Base-by-base conservation (phyloP, 1,284 basidiomycete genomes). In the Sporisorium scitamineum region DNA sequence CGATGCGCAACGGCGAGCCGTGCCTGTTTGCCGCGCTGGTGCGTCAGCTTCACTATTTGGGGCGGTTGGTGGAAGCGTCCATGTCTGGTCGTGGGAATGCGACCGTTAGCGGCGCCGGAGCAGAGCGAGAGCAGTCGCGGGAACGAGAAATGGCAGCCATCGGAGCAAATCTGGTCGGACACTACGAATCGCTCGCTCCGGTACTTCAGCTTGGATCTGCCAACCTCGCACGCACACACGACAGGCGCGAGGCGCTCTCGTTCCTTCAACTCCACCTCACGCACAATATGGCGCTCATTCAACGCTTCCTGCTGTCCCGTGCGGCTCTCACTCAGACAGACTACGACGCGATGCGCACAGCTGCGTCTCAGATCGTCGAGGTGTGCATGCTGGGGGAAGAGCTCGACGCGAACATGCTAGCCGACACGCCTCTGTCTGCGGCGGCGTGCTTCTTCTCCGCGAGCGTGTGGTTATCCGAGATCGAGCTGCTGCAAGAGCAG, bases 1-100 rank as follows among this genome's bases (percentile, higher is more conserved):
- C 63, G 9, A 44, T 75, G 39, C 62, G 60, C 42, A 66, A 70
- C 8, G 52, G 54, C n/a, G 56, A 75, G 34, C 72, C 72, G 10
- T 66, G 63, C 53, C 63, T 75, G 20, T 70, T 75, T 62, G 62
- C 72, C 5, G 72, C 72, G 9, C 67, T 70, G n/a, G 72, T 75
- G 22, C 51, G 66, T 6, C 67, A 75, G 44, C 57, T 75, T 24
- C 72, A 75, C 44, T 70, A 67, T 47, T 55, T 69, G 2, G 67
- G 72, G 10, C 62, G 67, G 3, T 31, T 75, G 22, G 48, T 54
- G 20, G 72, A 75, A 27, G 52, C 67, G 3, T 42, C 47, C 11
- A n/a, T 47, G 27, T 48, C 56, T 10, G 37, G 41, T 1, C 45
- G 20, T 14, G 27, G 14, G 0, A 45, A 34, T 31, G 41, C 53